Evolutionary conservation across 768 basidiomycete species (phyloP), one percentile per base, ranked within the genome.

Genomic region (Suillus tomentosus): DNA sequence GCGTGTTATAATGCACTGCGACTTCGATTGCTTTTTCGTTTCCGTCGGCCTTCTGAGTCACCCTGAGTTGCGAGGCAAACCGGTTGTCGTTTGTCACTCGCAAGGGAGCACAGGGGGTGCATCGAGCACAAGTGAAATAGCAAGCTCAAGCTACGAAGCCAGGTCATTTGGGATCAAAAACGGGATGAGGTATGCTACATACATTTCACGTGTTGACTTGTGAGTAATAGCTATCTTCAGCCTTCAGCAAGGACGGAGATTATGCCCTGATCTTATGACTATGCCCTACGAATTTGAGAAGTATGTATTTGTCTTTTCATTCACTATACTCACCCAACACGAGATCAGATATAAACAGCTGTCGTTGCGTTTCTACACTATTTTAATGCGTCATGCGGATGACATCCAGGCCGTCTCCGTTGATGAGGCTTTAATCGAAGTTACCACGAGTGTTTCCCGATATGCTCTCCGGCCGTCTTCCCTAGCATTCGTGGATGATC

Each of bases 11-110:
- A 92, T 95, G 91, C 94, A 95, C 70, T 93, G 91, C 68, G 94
- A 95, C 74, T 98, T 99, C 67, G 97, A 99, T 71, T 94, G 90
- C 67, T 99, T 98, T 81, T 99, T 99, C 72, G 96, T 98, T 13
- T 89, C 92, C 1, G 96, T 90, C n/a, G 94, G 95, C 0, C 77
- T 96, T 59, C 81, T 92, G 2, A 86, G 82, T 63, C 81, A 95
- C 2, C 93, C 94, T 0, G 85, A 96, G 64, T 76, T 97, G 53
- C 86, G 85, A 61, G 95, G 95, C 1, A 94, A 91, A 73, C 94
- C 97, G 0, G 88, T 91, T 10, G 95, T 96, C 0, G 97, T 99
- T 0, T 99, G 97, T 71, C 97, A 99, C 76, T 94, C 95, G 9
- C 93, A 94, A 70, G 89, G 89, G 0, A 77, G 73, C 2, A 87